Conservation (phyloP, 495 filamentous ascomycete genomes). For the Hypoxylon lienhwacheense region DNA sequence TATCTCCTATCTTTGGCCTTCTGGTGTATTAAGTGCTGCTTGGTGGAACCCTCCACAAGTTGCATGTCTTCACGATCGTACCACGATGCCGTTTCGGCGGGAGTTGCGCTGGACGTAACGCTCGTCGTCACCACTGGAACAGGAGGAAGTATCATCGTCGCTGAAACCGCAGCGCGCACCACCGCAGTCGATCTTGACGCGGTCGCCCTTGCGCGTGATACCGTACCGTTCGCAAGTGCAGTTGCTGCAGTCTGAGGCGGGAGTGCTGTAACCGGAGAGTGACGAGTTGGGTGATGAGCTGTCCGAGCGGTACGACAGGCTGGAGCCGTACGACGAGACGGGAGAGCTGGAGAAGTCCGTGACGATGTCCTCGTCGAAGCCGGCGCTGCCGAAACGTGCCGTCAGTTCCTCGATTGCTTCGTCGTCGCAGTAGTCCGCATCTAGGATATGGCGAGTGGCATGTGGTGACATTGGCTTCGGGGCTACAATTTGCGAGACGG, state of each 20-base stretch:
- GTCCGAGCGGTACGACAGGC: constrained; percentile 75
- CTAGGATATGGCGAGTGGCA: constrained; percentile 80
- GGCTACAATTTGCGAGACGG: constrained; percentile 82
- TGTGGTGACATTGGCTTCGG: constrained; percentile 88
- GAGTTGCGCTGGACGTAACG: constrained; percentile 62
- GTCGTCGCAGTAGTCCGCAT: constrained; percentile 70
- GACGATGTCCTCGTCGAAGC: constrained; percentile 68
- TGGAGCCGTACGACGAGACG: constrained; percentile 73
- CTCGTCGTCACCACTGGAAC: constrained; percentile 53
- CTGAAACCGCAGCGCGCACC: constrained; percentile 81
- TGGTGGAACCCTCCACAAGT: constrained; percentile 37
- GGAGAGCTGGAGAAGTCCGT: constrained; percentile 58
- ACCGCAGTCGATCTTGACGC: constrained; percentile 93
- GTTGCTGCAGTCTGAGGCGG: constrained; percentile 52
- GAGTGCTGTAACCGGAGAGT: constrained; percentile 69
- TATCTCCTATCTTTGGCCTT: constrained; percentile 36
- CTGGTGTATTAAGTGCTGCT: constrained; percentile 33
- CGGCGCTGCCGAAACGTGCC: constrained; percentile 68
- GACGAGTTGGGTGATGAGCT: constrained; percentile 71
- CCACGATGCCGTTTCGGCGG: constrained; percentile 77
- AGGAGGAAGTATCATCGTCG: constrained; percentile 61
- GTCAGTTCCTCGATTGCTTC: constrained; percentile 71
- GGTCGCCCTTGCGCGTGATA: constrained; percentile 87
- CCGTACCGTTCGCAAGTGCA: constrained; percentile 95
- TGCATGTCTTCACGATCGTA: constrained; percentile 50